A percentile compares a stretch with the other conserved stretches of the same genome.
phyloP scores from a whole-genome alignment of 129 eudicot genomes.

The Flaveria robusta region DNA sequence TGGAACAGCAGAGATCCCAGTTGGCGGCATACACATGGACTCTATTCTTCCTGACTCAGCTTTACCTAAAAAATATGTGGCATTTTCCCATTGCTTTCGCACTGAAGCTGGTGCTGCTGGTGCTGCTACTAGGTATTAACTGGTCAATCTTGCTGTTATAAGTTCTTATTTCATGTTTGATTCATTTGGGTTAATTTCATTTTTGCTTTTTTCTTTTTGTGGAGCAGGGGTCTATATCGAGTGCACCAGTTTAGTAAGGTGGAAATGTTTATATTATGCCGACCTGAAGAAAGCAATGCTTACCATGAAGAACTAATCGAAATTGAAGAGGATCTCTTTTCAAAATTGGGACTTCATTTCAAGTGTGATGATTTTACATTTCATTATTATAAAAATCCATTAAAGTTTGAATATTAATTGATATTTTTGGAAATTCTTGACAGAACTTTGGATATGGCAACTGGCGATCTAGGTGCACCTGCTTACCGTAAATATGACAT shows the following conservation, averaged over 20 bases:
- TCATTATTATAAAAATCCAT: neutral
- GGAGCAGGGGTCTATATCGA: slow-evolving; percentile 85
- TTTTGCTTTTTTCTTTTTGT: neutral
- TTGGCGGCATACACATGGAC: slow-evolving; percentile 98
- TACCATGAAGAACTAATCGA: slow-evolving; percentile 80
- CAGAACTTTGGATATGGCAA: slow-evolving; percentile 94
- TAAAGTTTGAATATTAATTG: neutral
- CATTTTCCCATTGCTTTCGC: slow-evolving; percentile 94
- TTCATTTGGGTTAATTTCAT: neutral
- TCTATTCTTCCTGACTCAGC: slow-evolving; percentile 76
- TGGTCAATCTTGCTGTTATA: neutral
- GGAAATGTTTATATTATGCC: slow-evolving; percentile 89
- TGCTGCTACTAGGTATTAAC: slow-evolving; percentile 73
- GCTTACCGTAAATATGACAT: slow-evolving; percentile 89
- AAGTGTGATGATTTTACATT: slow-evolving; percentile 45
- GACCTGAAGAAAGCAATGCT: slow-evolving; percentile 82
- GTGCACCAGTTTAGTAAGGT: slow-evolving; percentile 99
- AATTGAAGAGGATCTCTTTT: slow-evolving; percentile 83
- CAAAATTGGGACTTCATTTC: slow-evolving; percentile 87
- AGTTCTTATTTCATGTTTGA: neutral
- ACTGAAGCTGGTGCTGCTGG: slow-evolving; percentile 99
- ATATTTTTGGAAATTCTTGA: slow-evolving; percentile 14
- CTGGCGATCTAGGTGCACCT: slow-evolving; percentile 95
- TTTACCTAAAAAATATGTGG: slow-evolving; percentile 83
- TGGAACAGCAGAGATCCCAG: slow-evolving; percentile 97